Evolutionary conservation across 371 early-diverging fungal species (phyloP), one percentile per base, ranked within the genome.

Genomic region (Apophysomyces ossiformis): DNA sequence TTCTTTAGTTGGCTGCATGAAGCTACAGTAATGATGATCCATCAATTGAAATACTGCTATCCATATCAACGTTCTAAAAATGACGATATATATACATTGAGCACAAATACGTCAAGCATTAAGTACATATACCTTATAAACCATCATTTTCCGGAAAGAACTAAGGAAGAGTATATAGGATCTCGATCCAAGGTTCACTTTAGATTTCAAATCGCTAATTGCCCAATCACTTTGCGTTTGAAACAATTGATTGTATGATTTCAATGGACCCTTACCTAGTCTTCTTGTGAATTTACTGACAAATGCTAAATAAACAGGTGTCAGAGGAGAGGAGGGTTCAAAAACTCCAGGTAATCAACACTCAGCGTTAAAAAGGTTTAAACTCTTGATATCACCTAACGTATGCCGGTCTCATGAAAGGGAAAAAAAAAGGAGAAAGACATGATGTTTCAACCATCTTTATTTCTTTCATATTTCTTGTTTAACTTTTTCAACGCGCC

Each of bases 271-370:
- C 54, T 50, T 50, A 11, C 0, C 54, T 21, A 11, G 54, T 50
- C 21, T 9, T 26, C 54, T 50, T 50, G 54, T 16, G 21, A 50
- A 50, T 50, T 50, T 50, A 21, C 21, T 50, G 54, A 50, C 54
- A 50, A 26, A 21, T 50, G 4, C 21, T 21, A 21, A 4, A 32
- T 21, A 11, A 50, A 50, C 7, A 21, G 54, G 9, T 26, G 54
- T 50, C 54, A 50, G 16, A 13, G 13, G n/a, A n/a, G 46, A n/a
- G 13, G n/a, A 45, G 15, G 12, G 46, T 45, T 13, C 46, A 45
- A 45, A 45, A 45, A 18, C 13, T 45, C 1, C 2, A 26, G 32
- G 32, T 26, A 26, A 26, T 26, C 32, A 26, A 26, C 32, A 26
- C 32, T 26, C 32, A 26, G 13, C 41, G 41, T 41, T 41, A 41